These are phyloP conservation scores for Rhizopogon vesiculosus DNA, from an alignment of 768 basidiomycete species.

Conservation along the genomic window DNA sequence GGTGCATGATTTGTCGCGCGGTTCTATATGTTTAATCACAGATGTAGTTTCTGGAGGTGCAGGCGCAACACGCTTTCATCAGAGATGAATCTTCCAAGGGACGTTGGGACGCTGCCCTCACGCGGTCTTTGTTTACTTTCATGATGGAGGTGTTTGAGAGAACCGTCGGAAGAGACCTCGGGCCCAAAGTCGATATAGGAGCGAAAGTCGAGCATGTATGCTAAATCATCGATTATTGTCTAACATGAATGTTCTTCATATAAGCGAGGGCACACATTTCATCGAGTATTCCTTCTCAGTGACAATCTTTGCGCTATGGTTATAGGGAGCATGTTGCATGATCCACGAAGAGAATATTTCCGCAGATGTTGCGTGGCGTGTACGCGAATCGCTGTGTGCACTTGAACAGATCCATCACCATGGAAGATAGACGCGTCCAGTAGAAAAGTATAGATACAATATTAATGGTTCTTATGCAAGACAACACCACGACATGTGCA, in stretches of 20 bases:
- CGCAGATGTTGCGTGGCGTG: too few species aligned
- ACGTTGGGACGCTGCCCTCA: slow-evolving; percentile 93
- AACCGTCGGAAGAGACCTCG: slow-evolving; percentile 81
- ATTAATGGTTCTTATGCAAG: background rate
- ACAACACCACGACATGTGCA: slow-evolving; percentile 2
- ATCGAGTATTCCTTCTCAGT: background rate
- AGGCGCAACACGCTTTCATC: slow-evolving; percentile 96
- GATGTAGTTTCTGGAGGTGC: slow-evolving; percentile 84
- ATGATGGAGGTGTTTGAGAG: slow-evolving; percentile 95
- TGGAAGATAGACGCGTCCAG: too few species aligned
- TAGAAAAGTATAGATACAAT: background rate
- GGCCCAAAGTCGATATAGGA: slow-evolving; percentile 47
- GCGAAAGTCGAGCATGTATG: slow-evolving; percentile 77
- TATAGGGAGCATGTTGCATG: too few species aligned
- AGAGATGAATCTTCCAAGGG: slow-evolving; percentile 91
- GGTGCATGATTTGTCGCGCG: slow-evolving; percentile 19
- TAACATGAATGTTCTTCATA: background rate
- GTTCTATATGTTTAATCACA: slow-evolving; percentile 5
- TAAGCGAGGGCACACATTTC: background rate
- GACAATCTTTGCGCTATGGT: too few species aligned
- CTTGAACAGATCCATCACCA: too few species aligned
- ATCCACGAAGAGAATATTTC: too few species aligned
- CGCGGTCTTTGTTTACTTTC: slow-evolving; percentile 70
- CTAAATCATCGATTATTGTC: background rate
- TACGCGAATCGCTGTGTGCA: too few species aligned